Base-by-base conservation (phyloP, 176 grass and related monocot genomes). In the Aegilops sharonensis region DNA sequence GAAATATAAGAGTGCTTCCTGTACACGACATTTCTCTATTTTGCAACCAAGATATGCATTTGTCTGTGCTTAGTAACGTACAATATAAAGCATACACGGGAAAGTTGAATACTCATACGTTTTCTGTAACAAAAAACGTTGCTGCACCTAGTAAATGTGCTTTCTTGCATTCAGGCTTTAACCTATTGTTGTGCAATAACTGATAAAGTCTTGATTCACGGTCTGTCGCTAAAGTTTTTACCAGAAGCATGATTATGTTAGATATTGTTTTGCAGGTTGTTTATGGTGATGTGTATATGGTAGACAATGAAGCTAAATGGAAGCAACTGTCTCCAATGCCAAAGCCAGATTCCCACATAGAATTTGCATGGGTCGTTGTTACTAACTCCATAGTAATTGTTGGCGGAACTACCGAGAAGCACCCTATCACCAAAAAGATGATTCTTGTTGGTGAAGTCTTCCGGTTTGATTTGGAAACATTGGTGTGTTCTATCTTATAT, bases 391-490 rank as follows among this genome's bases (percentile, higher is more conserved):
- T 98, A 77, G 77, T 92, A 50, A 79, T 98, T 72, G 89, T 95
- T 30, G 93, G 93, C 7, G 95, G 95, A 80, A 95, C 91, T 13
- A 95, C 93, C 27, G 87, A 95, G 81, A 95, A 95, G 67, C 95
- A 98, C 83, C 95, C 95, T 34, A 52, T 94, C 40, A 98, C 91
- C 54, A 98, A 98, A 85, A 98, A 90, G 78, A 98, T 95, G 93
- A 90, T 95, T 82, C 89, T 98, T 63, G 91, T 98, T 65, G 93
- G 95, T 81, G 93, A 98, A 89, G 88, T 95, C 37, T 93, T 98
- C 85, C 86, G 57, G 27, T 91, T 95, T 72, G 80, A 95, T 85
- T 87, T 98, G 64, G 87, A 95, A 81, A 87, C 72, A 43, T 47
- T 89, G 93, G 95, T 98, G 90, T 0, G 68, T 52, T 75, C 13